These are phyloP conservation scores for Lolium rigidum DNA, from an alignment of 176 grass and related monocot genomes.

Conservation along the genomic window DNA sequence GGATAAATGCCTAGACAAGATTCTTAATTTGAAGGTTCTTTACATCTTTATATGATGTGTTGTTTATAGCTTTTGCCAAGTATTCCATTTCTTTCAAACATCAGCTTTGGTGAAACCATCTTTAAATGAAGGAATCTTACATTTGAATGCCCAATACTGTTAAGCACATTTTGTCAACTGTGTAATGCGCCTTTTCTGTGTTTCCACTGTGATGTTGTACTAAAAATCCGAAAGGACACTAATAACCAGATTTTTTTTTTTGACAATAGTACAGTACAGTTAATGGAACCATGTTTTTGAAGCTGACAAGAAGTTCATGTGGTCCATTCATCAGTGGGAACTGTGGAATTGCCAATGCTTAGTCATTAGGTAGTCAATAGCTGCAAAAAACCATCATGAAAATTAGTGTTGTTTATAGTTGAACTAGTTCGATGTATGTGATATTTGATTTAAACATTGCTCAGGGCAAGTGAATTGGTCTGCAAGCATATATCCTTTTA, in stretches of 20 bases:
- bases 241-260: neutral
- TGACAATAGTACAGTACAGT: neutral
- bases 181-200: neutral
- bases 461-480: neutral
- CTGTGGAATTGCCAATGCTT: neutral
- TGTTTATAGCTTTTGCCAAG: slow-evolving; percentile 29
- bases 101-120: neutral
- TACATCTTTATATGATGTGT: neutral
- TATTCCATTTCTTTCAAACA: neutral
- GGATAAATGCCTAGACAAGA: slow-evolving; percentile 32
- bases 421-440: neutral
- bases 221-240: neutral
- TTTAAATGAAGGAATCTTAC: slow-evolving; percentile 11
- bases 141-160: neutral
- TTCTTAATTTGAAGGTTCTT: slow-evolving; percentile 56
- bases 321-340: neutral
- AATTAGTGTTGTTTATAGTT: neutral
- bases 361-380: neutral
- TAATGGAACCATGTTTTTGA: neutral
- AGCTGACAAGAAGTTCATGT: slow-evolving; percentile 5
- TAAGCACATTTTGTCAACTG: slow-evolving; percentile 21
- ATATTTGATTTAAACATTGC: slow-evolving; percentile 15
- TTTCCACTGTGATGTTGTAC: neutral
- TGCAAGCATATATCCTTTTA: neutral
- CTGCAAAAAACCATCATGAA: slow-evolving; percentile 10